These are phyloP conservation scores for Phytophthora aleatoria DNA, from an alignment of 352 stramenopile genomes.

Conservation along the genomic window DNA sequence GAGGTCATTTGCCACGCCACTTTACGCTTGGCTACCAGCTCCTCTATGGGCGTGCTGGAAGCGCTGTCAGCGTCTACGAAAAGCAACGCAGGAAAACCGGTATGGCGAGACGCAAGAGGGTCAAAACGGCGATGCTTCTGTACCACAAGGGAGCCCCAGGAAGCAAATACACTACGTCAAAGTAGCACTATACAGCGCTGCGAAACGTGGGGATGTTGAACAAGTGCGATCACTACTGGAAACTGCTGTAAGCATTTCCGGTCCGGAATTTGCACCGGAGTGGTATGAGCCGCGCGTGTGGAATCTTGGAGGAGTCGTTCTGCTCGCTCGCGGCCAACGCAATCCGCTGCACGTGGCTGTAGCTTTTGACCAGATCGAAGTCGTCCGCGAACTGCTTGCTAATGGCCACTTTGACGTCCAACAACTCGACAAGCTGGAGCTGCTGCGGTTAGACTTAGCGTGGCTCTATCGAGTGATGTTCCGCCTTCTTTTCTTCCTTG, in stretches of 20 bases:
- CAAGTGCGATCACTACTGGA: conserved; percentile 52
- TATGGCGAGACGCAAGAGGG: conserved; percentile 8
- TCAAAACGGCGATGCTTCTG: neutral
- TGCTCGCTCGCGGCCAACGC: conserved; percentile 47
- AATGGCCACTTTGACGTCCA: conserved; percentile 72
- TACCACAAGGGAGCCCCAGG: conserved; percentile 16
- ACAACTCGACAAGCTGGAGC: conserved; percentile 75
- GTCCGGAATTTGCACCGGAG: conserved; percentile 60
- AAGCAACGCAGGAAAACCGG: conserved; percentile 9
- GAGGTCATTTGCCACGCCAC: conserved; percentile 44
- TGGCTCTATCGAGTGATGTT: conserved; percentile 78
- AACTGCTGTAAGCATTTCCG: conserved; percentile 58
- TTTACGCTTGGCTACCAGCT: conserved; percentile 48
- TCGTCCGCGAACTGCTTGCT: conserved; percentile 67
- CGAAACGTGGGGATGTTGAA: conserved; percentile 66
- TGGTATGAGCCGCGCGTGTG: conserved; percentile 57
- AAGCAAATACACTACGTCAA: conserved; percentile 59
- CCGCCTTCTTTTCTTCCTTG: conserved; percentile 58
- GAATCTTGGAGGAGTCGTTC: conserved; percentile 22
- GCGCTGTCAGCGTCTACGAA: conserved; percentile 19
- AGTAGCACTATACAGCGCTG: conserved; percentile 60
- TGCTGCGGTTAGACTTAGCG: conserved; percentile 65
- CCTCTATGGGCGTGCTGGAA: conserved; percentile 34
- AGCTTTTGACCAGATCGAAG: conserved; percentile 67
- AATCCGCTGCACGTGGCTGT: conserved; percentile 83